Conservation (phyloP, 176 grass and related monocot genomes). For the Paspalum vaginatum region DNA sequence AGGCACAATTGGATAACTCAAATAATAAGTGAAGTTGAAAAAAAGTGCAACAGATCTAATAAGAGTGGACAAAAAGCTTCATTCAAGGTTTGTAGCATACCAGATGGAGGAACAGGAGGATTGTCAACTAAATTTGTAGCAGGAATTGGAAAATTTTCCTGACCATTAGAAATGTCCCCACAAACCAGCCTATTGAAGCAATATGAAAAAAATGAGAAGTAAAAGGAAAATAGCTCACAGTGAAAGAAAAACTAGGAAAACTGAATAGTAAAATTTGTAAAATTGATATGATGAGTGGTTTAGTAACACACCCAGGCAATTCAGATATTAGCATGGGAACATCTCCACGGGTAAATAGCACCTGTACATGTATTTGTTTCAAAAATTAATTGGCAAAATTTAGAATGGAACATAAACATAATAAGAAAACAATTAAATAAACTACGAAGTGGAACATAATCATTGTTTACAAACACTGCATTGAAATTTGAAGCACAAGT, state of each 20-base stretch:
- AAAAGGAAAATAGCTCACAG: background rate
- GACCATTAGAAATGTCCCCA: constrained; percentile 59
- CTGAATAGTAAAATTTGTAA: constrained; percentile 17
- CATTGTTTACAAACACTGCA: background rate
- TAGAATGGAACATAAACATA: constrained; percentile 17
- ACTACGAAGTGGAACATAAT: constrained; percentile 2
- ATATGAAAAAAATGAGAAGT: background rate
- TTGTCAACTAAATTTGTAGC: constrained; percentile 80
- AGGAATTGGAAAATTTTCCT: constrained; percentile 66
- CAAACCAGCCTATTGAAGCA: constrained; percentile 54
- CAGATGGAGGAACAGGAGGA: constrained; percentile 60
- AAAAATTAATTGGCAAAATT: constrained; percentile 2
- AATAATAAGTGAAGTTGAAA: constrained; percentile 30
- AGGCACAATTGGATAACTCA: constrained; percentile 9
- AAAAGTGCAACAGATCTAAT: background rate
- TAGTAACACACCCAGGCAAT: constrained; percentile 59
- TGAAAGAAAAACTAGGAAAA: background rate
- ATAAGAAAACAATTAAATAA: background rate
- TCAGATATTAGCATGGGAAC: constrained; percentile 56
- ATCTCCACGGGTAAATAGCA: constrained; percentile 54
- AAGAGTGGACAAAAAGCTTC: background rate
- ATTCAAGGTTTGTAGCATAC: constrained; percentile 33
- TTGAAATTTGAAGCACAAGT: background rate
- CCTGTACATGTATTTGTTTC: constrained; percentile 40
- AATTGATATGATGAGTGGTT: constrained; percentile 18